Base-by-base conservation (phyloP, 306 rosid species). In the Trifolium subterraneum region DNA sequence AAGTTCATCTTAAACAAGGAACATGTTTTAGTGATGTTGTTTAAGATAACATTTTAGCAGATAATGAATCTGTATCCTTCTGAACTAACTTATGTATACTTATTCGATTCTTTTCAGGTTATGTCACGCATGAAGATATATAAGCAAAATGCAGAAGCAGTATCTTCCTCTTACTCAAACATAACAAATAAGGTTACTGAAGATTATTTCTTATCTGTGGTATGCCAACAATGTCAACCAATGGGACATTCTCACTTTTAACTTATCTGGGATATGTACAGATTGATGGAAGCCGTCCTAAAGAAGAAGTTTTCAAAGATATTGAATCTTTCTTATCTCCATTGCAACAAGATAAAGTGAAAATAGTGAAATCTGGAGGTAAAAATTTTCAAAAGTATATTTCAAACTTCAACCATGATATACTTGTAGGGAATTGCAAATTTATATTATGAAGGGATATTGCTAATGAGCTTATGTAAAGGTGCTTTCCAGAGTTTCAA, bases 261-360 rank as follows among this genome's bases (percentile, higher is more conserved):
- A 13, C 22, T 29, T 73, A 38, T 22, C 78, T 55, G 22, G 41
- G 73, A 78, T 81, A 52, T 78, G 39, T 58, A 48, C 84, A 94
- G 98, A 82, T 94, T 27, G 84, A 94, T 80, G 98, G 98, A 42
- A 89, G 88, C 77, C 88, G 81, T 68, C 56, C 89, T 15, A 94
- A 90, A 74, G 89, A 82, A 60, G 89, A 56, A 75, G 81, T 94
- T 80, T 94, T 91, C 73, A 75, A 86, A 76, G 95, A 88, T 71
- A 81, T 94, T 74, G 90, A 84, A 74, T 83, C 91, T 61, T 71
- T 85, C 36, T 74, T 94, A 68, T 84, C 87, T 22, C 91, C 80
- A 80, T 71, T 87, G 63, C 90, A 83, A 48, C 79, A 82, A 51
- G 87, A 84, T 25, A 89, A 79, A 72, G 85, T 64, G 68, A 81